Evolutionary conservation across 345 rosid species (phyloP).

Genomic region (Ailanthus altissimus): DNA sequence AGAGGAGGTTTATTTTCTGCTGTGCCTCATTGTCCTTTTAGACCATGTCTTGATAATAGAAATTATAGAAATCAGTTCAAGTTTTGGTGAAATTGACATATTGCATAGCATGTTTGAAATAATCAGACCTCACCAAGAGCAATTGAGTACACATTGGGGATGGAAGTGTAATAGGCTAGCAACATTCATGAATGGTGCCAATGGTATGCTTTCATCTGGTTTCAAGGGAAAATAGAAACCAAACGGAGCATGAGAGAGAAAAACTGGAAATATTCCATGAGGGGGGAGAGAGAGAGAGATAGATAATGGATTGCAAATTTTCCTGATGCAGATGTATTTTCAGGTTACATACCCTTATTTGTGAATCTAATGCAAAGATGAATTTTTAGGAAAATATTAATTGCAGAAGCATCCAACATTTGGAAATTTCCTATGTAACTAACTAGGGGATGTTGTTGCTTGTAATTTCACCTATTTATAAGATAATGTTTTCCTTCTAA

Average conservation of each 20-base stretch:
- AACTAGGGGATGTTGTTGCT: background rate
- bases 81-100: background rate
- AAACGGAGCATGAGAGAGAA: background rate
- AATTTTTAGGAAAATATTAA: background rate
- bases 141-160: background rate
- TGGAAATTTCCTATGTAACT: background rate
- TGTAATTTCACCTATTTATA: background rate
- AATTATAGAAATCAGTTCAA: constrained; percentile 6
- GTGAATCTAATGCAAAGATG: background rate
- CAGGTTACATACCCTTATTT: background rate
- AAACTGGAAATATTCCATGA: background rate
- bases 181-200: background rate
- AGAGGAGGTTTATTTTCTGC: background rate
- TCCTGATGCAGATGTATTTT: background rate
- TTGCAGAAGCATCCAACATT: background rate
- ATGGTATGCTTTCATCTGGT: background rate
- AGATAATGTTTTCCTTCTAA: background rate
- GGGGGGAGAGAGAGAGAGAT: background rate
- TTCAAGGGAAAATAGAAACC: background rate
- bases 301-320: background rate
- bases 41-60: background rate
- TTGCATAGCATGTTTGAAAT: background rate
- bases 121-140: background rate
- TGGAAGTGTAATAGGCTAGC: background rate
- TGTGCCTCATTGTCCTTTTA: background rate